These are phyloP conservation scores for Balakata baccata DNA, from an alignment of 345 rosid species.

Conservation along the genomic window DNA sequence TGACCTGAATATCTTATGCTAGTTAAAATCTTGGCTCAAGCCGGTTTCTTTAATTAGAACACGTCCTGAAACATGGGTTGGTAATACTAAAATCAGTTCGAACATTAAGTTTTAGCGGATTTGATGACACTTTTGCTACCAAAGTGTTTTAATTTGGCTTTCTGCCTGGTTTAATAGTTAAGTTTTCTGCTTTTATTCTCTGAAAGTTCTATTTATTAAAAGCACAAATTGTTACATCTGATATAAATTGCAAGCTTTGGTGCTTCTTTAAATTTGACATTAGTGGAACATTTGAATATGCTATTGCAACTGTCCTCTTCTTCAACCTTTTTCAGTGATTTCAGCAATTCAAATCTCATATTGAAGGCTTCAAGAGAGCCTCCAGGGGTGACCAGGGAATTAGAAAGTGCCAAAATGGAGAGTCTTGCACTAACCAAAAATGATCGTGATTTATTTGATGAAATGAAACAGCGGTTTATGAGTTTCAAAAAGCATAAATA, in stretches of 20 bases:
- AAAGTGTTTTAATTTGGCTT: not conserved
- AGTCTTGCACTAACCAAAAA: conserved; percentile 31
- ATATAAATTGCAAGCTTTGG: conserved; percentile 7
- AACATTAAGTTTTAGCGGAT: not conserved
- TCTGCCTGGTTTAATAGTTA: not conserved
- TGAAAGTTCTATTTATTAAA: conserved; percentile 31
- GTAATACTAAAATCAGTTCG: not conserved
- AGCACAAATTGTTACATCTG: not conserved
- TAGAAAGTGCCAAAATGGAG: conserved; percentile 31
- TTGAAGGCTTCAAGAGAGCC: conserved; percentile 35
- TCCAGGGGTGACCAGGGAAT: conserved; percentile 34
- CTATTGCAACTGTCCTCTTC: conserved; percentile 11
- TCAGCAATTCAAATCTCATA: conserved; percentile 35
- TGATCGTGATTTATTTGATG: conserved; percentile 41
- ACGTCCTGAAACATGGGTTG: not conserved
- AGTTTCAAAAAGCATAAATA: conserved; percentile 65
- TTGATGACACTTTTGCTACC: not conserved
- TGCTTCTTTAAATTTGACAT: not conserved
- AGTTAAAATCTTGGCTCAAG: not conserved
- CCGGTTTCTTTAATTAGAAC: not conserved
- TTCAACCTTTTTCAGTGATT: conserved; percentile 33
- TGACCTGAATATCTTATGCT: too few relatives aligned
- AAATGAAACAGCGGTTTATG: conserved; percentile 66
- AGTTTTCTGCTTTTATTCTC: conserved; percentile 11
- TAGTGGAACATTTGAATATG: conserved; percentile 11